phyloP scores from a whole-genome alignment of 306 rosid genomes.

The Prunus dulcis region DNA sequence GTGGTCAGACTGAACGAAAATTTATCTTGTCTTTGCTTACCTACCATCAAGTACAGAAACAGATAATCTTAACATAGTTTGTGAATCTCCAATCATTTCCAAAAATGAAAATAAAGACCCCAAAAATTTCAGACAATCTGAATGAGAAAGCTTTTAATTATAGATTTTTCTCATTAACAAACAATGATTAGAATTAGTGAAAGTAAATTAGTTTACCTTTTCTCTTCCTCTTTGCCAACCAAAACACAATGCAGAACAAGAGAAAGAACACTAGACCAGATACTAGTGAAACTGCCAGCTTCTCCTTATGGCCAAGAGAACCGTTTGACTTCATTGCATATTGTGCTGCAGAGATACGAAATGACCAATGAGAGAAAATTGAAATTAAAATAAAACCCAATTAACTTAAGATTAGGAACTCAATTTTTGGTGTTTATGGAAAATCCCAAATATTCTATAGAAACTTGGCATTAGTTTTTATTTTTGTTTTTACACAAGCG shows the following conservation, averaged over 20 bases:
- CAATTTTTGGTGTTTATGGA: neutral
- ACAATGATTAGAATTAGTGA: too few species aligned
- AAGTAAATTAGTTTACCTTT: slow-evolving; percentile 5
- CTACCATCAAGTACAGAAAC: neutral
- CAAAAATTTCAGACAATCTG: too few species aligned
- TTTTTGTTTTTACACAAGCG: too few species aligned
- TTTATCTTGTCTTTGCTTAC: neutral
- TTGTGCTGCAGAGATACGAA: slow-evolving; percentile 13
- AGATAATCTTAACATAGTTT: neutral
- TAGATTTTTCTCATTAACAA: too few species aligned
- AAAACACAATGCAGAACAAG: neutral
- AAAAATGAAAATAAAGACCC: too few species aligned
- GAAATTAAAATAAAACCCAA: neutral
- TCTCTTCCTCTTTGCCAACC: neutral
- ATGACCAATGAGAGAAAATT: neutral
- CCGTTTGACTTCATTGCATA: slow-evolving; percentile 15
- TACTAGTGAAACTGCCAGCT: slow-evolving; percentile 5
- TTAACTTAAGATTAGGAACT: neutral
- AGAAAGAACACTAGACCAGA: slow-evolving; percentile 5
- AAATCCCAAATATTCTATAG: too few species aligned
- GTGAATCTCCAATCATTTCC: too few species aligned
- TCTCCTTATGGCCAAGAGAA: slow-evolving; percentile 1
- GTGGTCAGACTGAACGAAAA: neutral
- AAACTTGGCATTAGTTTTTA: too few species aligned
- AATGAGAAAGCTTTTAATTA: too few species aligned